Conservation (phyloP, 331 rosid genomes). For the Malus hybrid region DNA sequence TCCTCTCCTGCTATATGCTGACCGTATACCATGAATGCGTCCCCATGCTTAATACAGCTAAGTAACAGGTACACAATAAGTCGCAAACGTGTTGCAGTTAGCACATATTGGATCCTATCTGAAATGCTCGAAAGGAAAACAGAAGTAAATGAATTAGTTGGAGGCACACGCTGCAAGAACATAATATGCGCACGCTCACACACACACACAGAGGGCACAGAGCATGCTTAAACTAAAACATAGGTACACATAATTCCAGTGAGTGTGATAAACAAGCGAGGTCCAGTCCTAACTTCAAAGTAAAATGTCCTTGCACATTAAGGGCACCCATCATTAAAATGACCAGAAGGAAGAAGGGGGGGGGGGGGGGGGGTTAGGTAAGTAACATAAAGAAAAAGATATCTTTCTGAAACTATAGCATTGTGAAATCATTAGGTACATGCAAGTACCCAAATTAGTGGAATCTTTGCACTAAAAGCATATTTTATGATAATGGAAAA, state of each 20-base stretch:
- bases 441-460: not conserved
- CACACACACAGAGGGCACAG: not conserved
- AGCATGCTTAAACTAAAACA: not conserved
- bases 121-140: not conserved
- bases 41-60: not conserved
- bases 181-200: too few species aligned
- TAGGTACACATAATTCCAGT: not conserved
- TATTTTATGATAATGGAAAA: not conserved
- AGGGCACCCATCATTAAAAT: not conserved
- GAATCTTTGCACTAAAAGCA: not conserved
- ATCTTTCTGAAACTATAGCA: not conserved
- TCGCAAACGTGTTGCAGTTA: not conserved
- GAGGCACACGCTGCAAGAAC: not conserved
- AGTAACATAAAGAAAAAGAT: too few species aligned
- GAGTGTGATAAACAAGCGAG: not conserved
- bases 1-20: not conserved
- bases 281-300: not conserved
- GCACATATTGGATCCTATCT: not conserved
- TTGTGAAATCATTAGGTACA: not conserved
- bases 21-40: not conserved
- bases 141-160: not conserved
- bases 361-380: too few species aligned
- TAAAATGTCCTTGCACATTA: not conserved
- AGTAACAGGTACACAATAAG: not conserved
- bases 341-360: not conserved